A percentile compares a stretch with the other conserved stretches of the same genome.
Conservation (phyloP, 2,329 filamentous ascomycete genomes). For the Colletotrichum australisinense region DNA sequence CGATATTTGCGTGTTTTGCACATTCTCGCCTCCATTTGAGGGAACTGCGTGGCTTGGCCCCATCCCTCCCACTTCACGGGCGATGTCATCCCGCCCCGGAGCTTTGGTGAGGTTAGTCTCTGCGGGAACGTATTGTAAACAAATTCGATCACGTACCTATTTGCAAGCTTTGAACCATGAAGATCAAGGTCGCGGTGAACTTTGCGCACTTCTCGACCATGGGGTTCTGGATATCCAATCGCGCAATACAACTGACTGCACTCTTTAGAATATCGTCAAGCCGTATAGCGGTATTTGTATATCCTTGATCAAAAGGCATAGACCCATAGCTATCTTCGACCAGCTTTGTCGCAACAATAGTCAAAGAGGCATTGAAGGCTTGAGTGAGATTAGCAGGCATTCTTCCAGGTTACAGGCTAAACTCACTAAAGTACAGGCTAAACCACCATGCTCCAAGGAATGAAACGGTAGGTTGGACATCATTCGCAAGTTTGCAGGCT, state of each 20-base stretch:
- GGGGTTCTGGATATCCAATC: slow-evolving; percentile 20
- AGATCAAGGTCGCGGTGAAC: slow-evolving; percentile 22
- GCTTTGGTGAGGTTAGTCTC: neutral
- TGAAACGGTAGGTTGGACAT: slow-evolving; percentile 17
- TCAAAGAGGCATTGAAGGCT: slow-evolving; percentile 32
- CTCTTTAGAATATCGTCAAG: slow-evolving; percentile 18
- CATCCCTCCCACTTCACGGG: neutral
- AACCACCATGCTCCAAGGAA: slow-evolving; percentile 47
- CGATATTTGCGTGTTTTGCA: neutral
- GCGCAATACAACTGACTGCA: slow-evolving; percentile 14
- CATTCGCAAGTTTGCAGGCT: slow-evolving; percentile 32
- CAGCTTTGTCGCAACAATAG: slow-evolving; percentile 22
- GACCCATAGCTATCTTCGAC: slow-evolving; percentile 8
- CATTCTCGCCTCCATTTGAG: neutral
- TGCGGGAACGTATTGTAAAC: too few species aligned
- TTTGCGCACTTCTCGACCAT: slow-evolving; percentile 33
- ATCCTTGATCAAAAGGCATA: neutral
- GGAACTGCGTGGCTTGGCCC: neutral
- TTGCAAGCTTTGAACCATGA: slow-evolving; percentile 16
- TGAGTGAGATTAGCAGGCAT: neutral
- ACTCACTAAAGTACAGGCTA: slow-evolving; percentile 45
- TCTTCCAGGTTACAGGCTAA: neutral
- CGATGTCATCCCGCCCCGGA: neutral
- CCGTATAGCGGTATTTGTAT: neutral
- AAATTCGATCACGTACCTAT: neutral